Percentiles rank a stretch among this genome's conserved stretches.
Evolutionary conservation across 805 yeast genomes (phyloP).

Genomic region (Candida bentonensis): DNA sequence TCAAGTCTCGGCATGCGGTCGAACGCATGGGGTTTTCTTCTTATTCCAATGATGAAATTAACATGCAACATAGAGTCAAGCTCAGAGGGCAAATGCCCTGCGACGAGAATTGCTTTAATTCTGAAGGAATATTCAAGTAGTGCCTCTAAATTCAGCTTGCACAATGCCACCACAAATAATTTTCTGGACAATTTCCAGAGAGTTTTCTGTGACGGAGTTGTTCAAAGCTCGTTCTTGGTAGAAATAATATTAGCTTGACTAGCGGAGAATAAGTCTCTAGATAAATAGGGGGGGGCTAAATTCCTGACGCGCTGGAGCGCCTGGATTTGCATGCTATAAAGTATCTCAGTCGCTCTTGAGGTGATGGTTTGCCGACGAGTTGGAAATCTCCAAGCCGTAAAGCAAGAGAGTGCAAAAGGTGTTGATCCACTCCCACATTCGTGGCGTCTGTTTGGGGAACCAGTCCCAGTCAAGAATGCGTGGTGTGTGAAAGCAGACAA

Average conservation of each 20-base stretch:
- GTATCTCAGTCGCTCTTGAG: neutral
- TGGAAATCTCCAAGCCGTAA: neutral
- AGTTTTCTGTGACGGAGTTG: no score
- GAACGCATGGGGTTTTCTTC: neutral
- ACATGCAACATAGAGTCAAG: constrained; percentile 1
- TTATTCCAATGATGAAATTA: neutral
- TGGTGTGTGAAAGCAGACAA: constrained; percentile 22
- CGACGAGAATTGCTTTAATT: constrained; percentile 1
- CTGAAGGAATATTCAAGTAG: neutral
- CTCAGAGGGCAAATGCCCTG: neutral
- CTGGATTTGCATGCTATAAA: no score
- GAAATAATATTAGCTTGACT: no score
- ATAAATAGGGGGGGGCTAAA: no score
- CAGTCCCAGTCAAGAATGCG: constrained; percentile 4
- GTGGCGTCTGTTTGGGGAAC: constrained; percentile 4
- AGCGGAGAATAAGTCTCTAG: neutral
- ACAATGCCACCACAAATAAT: no score
- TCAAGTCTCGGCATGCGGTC: neutral
- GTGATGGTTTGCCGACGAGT: neutral
- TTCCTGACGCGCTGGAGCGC: no score
- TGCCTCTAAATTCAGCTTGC: neutral
- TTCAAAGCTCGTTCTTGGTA: no score
- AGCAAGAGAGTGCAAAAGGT: neutral
- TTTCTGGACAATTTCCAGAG: neutral
- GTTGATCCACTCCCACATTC: neutral